A percentile compares a stretch with the other conserved stretches of the same genome.
phyloP scores from a whole-genome alignment of 2,329 filamentous ascomycete genomes.

The Fusarium subglutinans region DNA sequence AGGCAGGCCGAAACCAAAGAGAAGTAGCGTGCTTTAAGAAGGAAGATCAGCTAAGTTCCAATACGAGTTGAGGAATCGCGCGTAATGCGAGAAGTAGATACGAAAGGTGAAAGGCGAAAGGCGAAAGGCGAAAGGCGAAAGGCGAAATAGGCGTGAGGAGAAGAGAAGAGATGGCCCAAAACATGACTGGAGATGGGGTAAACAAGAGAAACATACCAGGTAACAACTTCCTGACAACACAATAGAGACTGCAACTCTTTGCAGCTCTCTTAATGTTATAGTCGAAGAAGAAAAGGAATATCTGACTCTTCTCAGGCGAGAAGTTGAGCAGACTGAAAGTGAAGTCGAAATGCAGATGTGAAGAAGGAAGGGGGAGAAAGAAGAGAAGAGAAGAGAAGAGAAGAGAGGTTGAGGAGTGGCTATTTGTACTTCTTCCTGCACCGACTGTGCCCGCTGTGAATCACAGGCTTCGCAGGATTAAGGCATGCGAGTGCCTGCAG shows the following conservation, averaged over 20 bases:
- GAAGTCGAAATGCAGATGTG: neutral
- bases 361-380: neutral
- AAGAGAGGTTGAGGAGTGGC: neutral
- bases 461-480: neutral
- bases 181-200: neutral
- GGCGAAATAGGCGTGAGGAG: neutral
- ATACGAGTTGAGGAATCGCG: neutral
- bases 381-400: neutral
- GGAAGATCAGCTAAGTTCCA: neutral
- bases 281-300: neutral
- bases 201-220: conserved; percentile 6
- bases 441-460: neutral
- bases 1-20: neutral
- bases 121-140: neutral
- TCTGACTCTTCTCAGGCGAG: neutral
- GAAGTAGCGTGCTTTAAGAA: neutral
- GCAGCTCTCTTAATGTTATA: conserved; percentile 18
- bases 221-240: neutral
- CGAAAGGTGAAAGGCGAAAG: neutral
- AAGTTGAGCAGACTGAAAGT: neutral
- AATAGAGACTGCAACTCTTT: conserved; percentile 19
- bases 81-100: neutral
- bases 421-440: conserved; percentile 13
- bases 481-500: neutral
- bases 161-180: neutral